phyloP scores from a whole-genome alignment of 2,329 filamentous ascomycete species.

The Neurospora sp. region DNA sequence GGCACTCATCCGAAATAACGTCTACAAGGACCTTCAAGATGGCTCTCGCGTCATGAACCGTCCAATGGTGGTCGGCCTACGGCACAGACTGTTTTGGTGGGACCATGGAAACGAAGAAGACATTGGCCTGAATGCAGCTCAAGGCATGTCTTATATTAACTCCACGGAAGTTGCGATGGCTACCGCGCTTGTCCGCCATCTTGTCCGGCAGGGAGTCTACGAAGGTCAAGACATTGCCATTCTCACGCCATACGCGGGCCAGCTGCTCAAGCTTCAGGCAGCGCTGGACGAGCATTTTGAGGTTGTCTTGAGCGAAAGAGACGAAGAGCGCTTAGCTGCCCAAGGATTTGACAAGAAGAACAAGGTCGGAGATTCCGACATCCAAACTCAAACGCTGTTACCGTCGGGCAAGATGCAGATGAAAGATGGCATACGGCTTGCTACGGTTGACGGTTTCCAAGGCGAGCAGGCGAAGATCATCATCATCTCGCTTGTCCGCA shows the following conservation, averaged over 20 bases:
- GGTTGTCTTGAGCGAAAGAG: conserved; percentile 55
- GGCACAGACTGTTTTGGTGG: conserved; percentile 48
- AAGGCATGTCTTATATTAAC: conserved; percentile 42
- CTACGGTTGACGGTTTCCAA: conserved; percentile 69
- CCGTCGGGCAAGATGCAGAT: conserved; percentile 31
- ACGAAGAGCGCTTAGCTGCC: conserved; percentile 42
- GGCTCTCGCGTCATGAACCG: conserved; percentile 26
- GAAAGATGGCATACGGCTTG: conserved; percentile 39
- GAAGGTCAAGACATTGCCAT: conserved; percentile 54
- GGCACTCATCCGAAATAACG: conserved; percentile 37
- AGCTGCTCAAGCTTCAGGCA: conserved; percentile 41
- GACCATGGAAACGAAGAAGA: conserved; percentile 44
- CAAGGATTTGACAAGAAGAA: conserved; percentile 21
- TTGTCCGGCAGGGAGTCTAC: conserved; percentile 57
- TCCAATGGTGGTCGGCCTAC: conserved; percentile 44
- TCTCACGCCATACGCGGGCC: conserved; percentile 55
- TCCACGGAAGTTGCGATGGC: conserved; percentile 55
- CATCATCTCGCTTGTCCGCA: conserved; percentile 60
- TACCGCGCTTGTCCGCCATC: conserved; percentile 50
- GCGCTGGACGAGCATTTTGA: conserved; percentile 40
- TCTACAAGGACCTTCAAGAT: conserved; percentile 50
- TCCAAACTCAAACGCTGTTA: background rate
- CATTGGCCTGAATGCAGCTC: conserved; percentile 21
- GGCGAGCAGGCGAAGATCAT: conserved; percentile 67
- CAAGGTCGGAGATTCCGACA: background rate